phyloP scores from a whole-genome alignment of 2,329 filamentous ascomycete genomes.

The Fusarium gaditjirri region DNA sequence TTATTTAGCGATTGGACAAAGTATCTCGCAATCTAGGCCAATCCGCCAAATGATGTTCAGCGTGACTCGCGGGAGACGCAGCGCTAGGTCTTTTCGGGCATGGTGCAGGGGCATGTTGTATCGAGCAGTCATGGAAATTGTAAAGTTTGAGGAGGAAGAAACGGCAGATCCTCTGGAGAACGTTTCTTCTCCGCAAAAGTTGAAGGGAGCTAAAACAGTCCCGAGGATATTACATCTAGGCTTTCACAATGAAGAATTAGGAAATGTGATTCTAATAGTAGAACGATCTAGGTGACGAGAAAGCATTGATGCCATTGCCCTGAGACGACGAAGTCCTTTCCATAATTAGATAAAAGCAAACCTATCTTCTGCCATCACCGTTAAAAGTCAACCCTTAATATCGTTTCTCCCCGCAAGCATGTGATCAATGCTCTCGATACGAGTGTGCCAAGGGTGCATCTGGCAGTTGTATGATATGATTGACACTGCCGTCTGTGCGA shows the following conservation, averaged over 20 bases:
- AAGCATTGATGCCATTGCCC: background rate
- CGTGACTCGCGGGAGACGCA: background rate
- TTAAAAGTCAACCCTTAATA: background rate
- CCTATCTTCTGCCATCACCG: background rate
- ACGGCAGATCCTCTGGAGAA: background rate
- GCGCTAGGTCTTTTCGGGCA: background rate
- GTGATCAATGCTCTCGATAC: background rate
- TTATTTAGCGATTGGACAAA: background rate
- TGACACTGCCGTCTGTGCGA: background rate
- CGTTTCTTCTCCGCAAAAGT: background rate
- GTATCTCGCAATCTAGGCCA: background rate
- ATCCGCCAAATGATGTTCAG: background rate
- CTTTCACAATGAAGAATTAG: too few relatives aligned
- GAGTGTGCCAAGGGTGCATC: background rate
- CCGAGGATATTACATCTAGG: background rate
- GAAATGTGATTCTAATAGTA: too few relatives aligned
- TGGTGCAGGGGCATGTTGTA: background rate
- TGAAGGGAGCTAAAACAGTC: background rate
- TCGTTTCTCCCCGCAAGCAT: background rate
- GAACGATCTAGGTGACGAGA: too few relatives aligned
- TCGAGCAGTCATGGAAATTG: background rate
- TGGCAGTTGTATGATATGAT: background rate
- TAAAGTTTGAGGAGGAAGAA: background rate
- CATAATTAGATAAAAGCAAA: background rate
- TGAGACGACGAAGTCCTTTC: fast-evolving